A percentile compares a stretch with the other conserved stretches of the same genome.
phyloP scores from a whole-genome alignment of 257 asterid species.

The Haberlea rhodopensis region DNA sequence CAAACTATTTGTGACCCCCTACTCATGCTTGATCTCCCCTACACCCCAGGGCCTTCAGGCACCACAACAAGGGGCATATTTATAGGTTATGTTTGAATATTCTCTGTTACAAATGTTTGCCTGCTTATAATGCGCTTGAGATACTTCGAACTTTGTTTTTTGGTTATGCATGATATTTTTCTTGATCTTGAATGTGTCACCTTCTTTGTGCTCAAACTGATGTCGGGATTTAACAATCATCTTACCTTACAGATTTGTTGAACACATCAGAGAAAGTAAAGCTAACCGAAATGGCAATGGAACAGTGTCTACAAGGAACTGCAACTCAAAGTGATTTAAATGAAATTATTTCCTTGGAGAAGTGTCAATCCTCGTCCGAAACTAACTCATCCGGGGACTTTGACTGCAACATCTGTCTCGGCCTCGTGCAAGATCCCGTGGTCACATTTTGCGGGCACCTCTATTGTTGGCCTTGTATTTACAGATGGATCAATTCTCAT shows the following conservation, averaged over 20 bases:
- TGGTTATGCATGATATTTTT: too few species aligned
- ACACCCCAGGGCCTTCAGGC: too few species aligned
- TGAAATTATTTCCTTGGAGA: conserved; percentile 28
- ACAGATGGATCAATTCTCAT: conserved; percentile 60
- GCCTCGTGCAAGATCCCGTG: conserved; percentile 65
- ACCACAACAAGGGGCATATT: too few species aligned
- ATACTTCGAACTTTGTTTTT: not conserved
- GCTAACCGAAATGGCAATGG: conserved; percentile 30
- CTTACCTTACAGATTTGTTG: conserved; percentile 6
- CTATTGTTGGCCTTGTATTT: conserved; percentile 86
- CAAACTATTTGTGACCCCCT: too few species aligned
- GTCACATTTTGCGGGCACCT: conserved; percentile 88
- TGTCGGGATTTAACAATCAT: not conserved
- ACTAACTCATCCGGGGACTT: conserved; percentile 42
- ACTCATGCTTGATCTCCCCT: too few species aligned
- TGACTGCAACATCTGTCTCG: conserved; percentile 80
- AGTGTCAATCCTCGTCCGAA: conserved; percentile 38
- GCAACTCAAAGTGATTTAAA: conserved; percentile 21
- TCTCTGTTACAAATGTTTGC: too few species aligned
- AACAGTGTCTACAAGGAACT: conserved; percentile 33
- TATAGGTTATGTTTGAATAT: too few species aligned
- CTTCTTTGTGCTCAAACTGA: not conserved
- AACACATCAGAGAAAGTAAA: conserved; percentile 1
- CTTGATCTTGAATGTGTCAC: not conserved
- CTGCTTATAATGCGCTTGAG: not conserved